Conservation (phyloP, 2,329 filamentous ascomycete genomes). For the Cladophialophora yegresii region DNA sequence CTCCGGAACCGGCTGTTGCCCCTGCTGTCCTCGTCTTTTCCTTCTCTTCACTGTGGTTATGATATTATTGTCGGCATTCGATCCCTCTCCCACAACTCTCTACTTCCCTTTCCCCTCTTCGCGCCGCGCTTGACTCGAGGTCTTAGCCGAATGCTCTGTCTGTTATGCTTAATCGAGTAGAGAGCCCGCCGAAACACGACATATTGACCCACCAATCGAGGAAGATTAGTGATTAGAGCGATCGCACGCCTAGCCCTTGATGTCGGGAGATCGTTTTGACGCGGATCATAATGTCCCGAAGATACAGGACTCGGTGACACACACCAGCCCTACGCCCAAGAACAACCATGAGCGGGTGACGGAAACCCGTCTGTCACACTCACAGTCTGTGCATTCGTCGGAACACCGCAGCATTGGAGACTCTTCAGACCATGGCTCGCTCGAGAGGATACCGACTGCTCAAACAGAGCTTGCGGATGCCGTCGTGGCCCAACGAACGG, state of each 20-base stretch:
- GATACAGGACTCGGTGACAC: constrained; percentile 7
- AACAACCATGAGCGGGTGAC: background rate
- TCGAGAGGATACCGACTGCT: constrained; percentile 27
- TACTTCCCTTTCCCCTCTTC: background rate
- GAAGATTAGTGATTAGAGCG: background rate
- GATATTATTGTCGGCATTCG: constrained; percentile 10
- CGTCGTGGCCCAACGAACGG: constrained; percentile 21
- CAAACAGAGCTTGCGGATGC: constrained; percentile 5
- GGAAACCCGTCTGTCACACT: background rate
- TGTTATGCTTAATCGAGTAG: constrained; percentile 3
- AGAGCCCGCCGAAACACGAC: constrained; percentile 1
- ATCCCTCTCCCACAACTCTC: background rate
- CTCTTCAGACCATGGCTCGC: constrained; percentile 9
- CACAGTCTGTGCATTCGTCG: background rate
- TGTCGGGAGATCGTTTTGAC: constrained; percentile 15
- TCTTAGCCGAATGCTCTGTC: background rate
- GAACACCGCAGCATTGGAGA: background rate
- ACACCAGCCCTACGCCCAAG: background rate
- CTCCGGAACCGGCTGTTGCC: constrained; percentile 15
- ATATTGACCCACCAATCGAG: constrained; percentile 2
- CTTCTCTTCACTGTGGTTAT: constrained; percentile 1
- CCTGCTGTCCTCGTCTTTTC: background rate
- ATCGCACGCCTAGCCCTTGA: constrained; percentile 11
- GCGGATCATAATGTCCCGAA: constrained; percentile 14
- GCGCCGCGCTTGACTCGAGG: background rate